These are phyloP conservation scores for Phaseolus lunatus DNA, from an alignment of 306 rosid species.

Conservation along the genomic window DNA sequence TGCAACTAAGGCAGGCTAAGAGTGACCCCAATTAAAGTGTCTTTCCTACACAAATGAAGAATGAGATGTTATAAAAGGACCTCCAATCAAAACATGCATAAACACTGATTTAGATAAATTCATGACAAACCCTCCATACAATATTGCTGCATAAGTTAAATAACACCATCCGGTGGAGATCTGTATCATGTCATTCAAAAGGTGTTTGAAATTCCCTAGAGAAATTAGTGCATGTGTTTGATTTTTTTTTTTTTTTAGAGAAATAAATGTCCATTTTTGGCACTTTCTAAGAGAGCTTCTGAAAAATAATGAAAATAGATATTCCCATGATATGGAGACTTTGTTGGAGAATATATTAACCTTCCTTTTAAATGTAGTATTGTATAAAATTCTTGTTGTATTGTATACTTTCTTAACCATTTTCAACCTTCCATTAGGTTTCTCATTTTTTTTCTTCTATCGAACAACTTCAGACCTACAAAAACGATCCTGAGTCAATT, in stretches of 20 bases:
- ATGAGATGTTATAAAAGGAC: no score
- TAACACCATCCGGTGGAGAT: background rate
- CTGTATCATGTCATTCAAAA: background rate
- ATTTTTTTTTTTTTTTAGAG: background rate
- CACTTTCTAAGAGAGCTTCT: background rate
- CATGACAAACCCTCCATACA: background rate
- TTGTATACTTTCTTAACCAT: background rate
- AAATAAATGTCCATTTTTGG: background rate
- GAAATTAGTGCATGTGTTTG: background rate
- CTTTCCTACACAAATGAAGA: no score
- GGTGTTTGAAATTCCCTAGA: background rate
- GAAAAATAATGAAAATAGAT: background rate
- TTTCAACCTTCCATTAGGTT: background rate
- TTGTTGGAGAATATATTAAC: background rate
- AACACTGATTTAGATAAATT: background rate
- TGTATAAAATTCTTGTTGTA: background rate
- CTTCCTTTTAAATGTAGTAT: background rate
- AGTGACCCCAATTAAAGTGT: no score
- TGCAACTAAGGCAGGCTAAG: no score
- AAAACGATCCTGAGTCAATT: constrained; percentile 9
- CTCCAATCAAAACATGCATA: background rate
- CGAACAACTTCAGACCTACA: background rate
- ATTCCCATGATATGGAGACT: background rate
- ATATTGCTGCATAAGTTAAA: constrained; percentile 3
- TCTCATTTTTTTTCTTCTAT: background rate